Base-by-base conservation (phyloP, 2,329 filamentous ascomycete species). In the Elsinoe perseae region DNA sequence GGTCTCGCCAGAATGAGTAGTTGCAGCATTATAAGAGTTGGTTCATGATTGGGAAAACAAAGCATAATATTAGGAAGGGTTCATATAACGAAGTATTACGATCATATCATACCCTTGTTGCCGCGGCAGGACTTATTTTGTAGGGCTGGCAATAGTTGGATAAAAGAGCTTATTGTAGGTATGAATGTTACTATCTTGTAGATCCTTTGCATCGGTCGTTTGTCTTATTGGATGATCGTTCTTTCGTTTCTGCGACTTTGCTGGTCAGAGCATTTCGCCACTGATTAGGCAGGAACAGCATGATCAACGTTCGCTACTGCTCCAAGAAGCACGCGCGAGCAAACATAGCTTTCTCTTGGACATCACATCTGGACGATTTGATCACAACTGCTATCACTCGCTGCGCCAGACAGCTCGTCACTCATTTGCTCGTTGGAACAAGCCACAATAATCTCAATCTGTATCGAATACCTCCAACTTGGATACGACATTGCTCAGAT, bases 91-190 rank as follows among this genome's bases (percentile, higher is more conserved):
- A 50, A 21, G 16, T 32, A 30, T 50, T 16, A 50, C 27, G 44
- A 50, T 50, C 25, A 30, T 36, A 36, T 36, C 44, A 50, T 50
- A 50, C 44, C 44, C 44, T 27, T 30, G 44, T 30, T 48, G 44
- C 23, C 16, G 25, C 44, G 32, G 44, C 10, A 25, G 20, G 20
- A 44, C 40, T 12, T 21, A 25, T 14, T 23, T 21, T 6, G 18
- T n/a, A 27, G 44, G 44, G 18, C 10, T 30, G 25, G 16, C 25
- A 50, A 32, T 25, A 50, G 25, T 32, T 20, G 25, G 21, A 50
- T 50, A 50, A 27, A 25, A 48, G 32, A 32, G 32, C 27, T 32
- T 18, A 23, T 50, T 50, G 44, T 50, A 50, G 44, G 44, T 50
- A 32, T 50, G 16, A 32, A 50, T 30, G 28, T 14, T 18, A 50